Evolutionary conservation across 2,329 filamentous ascomycete species (phyloP).

Genomic region (Penicillium occitanis): DNA sequence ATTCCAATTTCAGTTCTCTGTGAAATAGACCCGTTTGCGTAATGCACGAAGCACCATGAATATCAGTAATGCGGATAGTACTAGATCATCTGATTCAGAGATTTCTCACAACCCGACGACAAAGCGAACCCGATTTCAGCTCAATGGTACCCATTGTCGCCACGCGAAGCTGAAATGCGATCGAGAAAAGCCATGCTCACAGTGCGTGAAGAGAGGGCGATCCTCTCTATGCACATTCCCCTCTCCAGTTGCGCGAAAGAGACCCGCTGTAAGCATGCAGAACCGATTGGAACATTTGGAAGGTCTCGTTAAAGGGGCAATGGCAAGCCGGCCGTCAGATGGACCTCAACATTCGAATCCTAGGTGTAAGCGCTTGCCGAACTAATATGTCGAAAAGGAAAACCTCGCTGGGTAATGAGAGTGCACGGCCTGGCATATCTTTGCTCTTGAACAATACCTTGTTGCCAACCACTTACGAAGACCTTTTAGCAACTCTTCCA

Average conservation of each 20-base stretch:
- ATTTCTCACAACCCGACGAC: not conserved
- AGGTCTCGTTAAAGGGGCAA: conserved; percentile 15
- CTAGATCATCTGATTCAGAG: not conserved
- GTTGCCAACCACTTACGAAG: not conserved
- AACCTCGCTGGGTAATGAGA: not conserved
- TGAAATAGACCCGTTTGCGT: not conserved
- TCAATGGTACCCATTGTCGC: conserved; percentile 11
- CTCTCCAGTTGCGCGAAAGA: conserved; percentile 8
- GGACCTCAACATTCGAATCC: not conserved
- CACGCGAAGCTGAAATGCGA: conserved; percentile 14
- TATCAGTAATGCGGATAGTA: not conserved
- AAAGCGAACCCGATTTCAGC: not conserved
- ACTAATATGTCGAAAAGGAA: not conserved
- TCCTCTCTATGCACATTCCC: conserved; percentile 10
- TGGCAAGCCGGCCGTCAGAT: conserved; percentile 14
- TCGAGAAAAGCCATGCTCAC: conserved; percentile 9
- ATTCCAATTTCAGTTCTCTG: not conserved
- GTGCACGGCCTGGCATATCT: not conserved
- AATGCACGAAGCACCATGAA: not conserved
- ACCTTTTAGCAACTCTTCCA: not conserved
- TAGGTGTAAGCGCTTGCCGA: not conserved
- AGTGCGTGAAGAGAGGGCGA: conserved; percentile 11
- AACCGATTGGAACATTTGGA: conserved; percentile 8
- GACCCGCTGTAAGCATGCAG: conserved; percentile 5
- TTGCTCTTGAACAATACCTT: not conserved